Conservation (phyloP, 2,329 filamentous ascomycete species). For the Aspergillus niger region DNA sequence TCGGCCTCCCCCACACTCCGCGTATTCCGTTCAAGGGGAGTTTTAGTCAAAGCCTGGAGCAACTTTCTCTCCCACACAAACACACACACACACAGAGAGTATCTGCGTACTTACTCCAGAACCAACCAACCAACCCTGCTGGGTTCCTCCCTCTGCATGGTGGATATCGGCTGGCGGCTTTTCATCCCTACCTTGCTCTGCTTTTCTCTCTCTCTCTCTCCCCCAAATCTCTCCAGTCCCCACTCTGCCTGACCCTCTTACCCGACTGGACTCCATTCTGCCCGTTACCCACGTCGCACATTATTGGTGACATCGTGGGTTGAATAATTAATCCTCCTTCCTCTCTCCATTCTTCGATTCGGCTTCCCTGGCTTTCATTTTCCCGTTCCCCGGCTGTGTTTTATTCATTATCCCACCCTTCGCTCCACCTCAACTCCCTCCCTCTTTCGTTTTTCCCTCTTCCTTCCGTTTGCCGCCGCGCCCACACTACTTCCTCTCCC, state of each 20-base stretch:
- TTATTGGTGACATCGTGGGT: slow-evolving; percentile 1
- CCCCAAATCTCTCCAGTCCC: slow-evolving; percentile 8
- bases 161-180: slow-evolving; percentile 1
- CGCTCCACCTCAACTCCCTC: background rate
- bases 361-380: background rate
- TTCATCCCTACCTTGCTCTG: background rate
- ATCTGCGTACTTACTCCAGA: background rate
- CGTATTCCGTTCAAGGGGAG: slow-evolving; percentile 27
- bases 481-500: background rate
- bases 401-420: slow-evolving; percentile 2
- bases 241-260: slow-evolving; percentile 1
- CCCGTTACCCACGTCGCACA: slow-evolving; percentile 4
- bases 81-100: background rate
- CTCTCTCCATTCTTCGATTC: slow-evolving; percentile 10
- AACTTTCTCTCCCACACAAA: no score
- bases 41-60: slow-evolving; percentile 9
- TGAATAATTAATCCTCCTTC: slow-evolving; percentile 5
- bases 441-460: slow-evolving; percentile 10
- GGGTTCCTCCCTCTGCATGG: background rate
- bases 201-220: slow-evolving; percentile 3
- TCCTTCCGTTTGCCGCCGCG: slow-evolving; percentile 7
- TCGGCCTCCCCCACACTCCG: slow-evolving; percentile 40
- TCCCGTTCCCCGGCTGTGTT: slow-evolving; percentile 3
- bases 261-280: slow-evolving; percentile 4
- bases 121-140: no score